These are phyloP conservation scores for Balamuthia mandrillaris DNA, from an alignment of 208 protist genomes.

Conservation along the genomic window DNA sequence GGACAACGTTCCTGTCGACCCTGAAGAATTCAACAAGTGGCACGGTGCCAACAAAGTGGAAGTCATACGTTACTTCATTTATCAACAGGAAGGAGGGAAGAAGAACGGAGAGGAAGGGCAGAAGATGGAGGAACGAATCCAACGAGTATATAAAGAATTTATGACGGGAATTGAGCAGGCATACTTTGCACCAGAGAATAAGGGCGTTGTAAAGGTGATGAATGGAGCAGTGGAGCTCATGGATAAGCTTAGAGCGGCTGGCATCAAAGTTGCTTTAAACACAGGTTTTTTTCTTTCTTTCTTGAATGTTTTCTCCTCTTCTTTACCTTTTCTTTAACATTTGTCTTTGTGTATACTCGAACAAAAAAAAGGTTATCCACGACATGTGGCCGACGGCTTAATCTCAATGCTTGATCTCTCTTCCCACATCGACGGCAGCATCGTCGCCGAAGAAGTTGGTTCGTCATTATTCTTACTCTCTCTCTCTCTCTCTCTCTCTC, in stretches of 20 bases:
- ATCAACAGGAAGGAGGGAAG: background rate
- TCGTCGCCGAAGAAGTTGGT: constrained; percentile 31
- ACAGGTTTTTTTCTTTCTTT: background rate
- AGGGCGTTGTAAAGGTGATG: constrained; percentile 16
- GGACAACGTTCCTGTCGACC: background rate
- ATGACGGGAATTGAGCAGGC: constrained; percentile 23
- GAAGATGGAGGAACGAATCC: background rate
- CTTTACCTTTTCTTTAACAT: too few species aligned
- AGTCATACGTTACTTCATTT: constrained; percentile 44
- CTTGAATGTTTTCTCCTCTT: too few species aligned
- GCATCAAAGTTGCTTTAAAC: constrained; percentile 53
- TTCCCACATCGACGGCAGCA: background rate
- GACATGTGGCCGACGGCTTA: background rate
- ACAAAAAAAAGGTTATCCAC: constrained; percentile 9
- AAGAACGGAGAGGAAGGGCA: background rate
- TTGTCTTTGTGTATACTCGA: too few species aligned
- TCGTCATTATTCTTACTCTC: background rate
- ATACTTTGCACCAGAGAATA: constrained; percentile 36
- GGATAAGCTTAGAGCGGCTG: constrained; percentile 19
- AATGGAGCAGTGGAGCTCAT: constrained; percentile 15
- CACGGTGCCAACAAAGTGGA: constrained; percentile 52
- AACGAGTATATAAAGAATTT: constrained; percentile 10
- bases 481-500: background rate
- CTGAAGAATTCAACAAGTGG: constrained; percentile 47
- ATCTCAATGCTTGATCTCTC: background rate